Evolutionary conservation across 306 rosid genomes (phyloP).

Genomic region (Fagus sylvatica): DNA sequence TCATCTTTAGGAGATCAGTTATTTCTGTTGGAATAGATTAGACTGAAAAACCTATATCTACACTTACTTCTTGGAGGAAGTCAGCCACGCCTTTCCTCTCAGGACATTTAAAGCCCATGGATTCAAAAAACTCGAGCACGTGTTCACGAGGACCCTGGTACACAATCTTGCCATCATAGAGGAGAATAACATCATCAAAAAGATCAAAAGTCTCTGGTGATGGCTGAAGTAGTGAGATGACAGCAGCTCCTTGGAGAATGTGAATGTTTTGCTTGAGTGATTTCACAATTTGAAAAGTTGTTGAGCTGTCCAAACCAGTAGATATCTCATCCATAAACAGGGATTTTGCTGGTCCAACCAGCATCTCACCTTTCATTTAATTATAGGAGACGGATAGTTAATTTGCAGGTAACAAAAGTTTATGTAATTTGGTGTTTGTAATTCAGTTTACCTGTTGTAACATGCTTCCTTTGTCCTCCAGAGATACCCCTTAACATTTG

Average conservation of each 20-base stretch:
- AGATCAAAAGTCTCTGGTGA: constrained; percentile 53
- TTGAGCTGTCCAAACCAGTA: constrained; percentile 54
- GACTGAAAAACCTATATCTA: background rate
- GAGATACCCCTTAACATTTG: constrained; percentile 48
- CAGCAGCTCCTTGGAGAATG: constrained; percentile 38
- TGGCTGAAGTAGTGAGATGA: constrained; percentile 55
- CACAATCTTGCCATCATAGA: constrained; percentile 45
- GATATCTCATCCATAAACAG: constrained; percentile 59
- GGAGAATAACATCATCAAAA: constrained; percentile 48
- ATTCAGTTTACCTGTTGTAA: constrained; percentile 43
- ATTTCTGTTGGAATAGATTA: background rate
- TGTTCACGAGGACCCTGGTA: constrained; percentile 47
- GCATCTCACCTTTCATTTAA: constrained; percentile 40
- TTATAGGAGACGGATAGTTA: background rate
- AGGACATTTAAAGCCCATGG: constrained; percentile 48
- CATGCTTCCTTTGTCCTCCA: constrained; percentile 55
- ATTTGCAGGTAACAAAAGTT: background rate
- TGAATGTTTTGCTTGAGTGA: constrained; percentile 39
- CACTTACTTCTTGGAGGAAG: constrained; percentile 33
- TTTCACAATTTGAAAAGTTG: constrained; percentile 54
- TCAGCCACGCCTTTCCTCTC: constrained; percentile 51
- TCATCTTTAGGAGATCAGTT: background rate
- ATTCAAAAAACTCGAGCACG: constrained; percentile 42
- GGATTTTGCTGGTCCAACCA: constrained; percentile 48
- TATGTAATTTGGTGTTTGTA: too few relatives aligned